Percentiles rank a stretch among this genome's conserved stretches.
phyloP scores from a whole-genome alignment of 495 filamentous ascomycete species.

The Penicillium cosmopolitanum region DNA sequence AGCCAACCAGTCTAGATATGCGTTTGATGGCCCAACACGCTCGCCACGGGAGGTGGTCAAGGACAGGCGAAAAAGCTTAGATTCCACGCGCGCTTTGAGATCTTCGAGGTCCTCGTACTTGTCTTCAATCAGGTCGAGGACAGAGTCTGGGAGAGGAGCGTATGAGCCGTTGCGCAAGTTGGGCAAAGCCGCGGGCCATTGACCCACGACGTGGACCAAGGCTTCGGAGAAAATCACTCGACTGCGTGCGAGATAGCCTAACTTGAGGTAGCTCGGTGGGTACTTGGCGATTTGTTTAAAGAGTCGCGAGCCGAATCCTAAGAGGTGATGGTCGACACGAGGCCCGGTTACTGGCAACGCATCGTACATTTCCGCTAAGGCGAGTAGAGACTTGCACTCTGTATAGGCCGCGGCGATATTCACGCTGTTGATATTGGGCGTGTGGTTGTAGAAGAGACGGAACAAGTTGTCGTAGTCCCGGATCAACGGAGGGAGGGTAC shows the following conservation, averaged over 20 bases:
- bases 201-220: slow-evolving; percentile 86
- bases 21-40: slow-evolving; percentile 73
- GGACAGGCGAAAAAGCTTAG: slow-evolving; percentile 76
- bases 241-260: slow-evolving; percentile 82
- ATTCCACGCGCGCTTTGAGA: slow-evolving; percentile 67
- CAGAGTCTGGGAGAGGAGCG: slow-evolving; percentile 63
- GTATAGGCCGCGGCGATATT: slow-evolving; percentile 90
- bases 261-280: slow-evolving; percentile 84
- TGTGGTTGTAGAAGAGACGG: slow-evolving; percentile 89
- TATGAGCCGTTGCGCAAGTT: slow-evolving; percentile 67
- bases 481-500: slow-evolving; percentile 68
- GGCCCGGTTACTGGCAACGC: slow-evolving; percentile 84
- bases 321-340: slow-evolving; percentile 87
- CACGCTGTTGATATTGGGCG: slow-evolving; percentile 75
- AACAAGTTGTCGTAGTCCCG: slow-evolving; percentile 94
- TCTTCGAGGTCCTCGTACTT: slow-evolving; percentile 85
- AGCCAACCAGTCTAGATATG: slow-evolving; percentile 85
- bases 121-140: slow-evolving; percentile 87
- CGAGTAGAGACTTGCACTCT: slow-evolving; percentile 85
- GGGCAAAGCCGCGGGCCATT: slow-evolving; percentile 81
- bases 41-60: slow-evolving; percentile 81
- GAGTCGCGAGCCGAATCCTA: slow-evolving; percentile 84
- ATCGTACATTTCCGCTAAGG: slow-evolving; percentile 89
- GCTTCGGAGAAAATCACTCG: slow-evolving; percentile 90
- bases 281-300: slow-evolving; percentile 97